These are phyloP conservation scores for Fragilaria crotonensis DNA, from an alignment of 108 stramenopile species.

Conservation along the genomic window DNA sequence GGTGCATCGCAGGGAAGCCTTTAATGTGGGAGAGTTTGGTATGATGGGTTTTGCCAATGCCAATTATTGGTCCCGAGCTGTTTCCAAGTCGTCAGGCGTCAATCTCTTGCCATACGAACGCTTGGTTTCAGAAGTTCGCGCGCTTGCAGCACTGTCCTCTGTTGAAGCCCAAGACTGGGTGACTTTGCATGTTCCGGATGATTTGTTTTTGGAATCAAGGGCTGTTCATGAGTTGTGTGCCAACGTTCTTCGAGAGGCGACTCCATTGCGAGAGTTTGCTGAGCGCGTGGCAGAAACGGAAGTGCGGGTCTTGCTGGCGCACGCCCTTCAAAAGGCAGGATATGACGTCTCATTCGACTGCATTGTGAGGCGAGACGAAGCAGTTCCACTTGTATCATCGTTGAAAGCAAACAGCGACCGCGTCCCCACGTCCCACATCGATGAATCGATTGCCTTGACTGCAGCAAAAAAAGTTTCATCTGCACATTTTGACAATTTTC, in stretches of 20 bases:
- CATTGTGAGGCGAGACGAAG: too few species aligned
- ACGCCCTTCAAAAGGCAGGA: constrained; percentile 20
- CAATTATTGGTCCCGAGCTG: constrained; percentile 36
- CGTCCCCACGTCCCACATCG: too few species aligned
- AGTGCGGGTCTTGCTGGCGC: constrained; percentile 12
- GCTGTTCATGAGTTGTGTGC: constrained; percentile 21
- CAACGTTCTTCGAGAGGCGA: background rate
- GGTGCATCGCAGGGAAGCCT: constrained; percentile 38
- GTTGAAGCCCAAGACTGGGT: background rate
- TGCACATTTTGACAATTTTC: constrained; percentile 23
- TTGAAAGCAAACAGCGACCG: too few species aligned
- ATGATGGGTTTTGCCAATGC: constrained; percentile 45
- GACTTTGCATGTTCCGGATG: background rate
- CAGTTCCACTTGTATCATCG: too few species aligned
- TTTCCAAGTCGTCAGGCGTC: background rate
- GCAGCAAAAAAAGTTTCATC: constrained; percentile 24
- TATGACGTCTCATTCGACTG: too few species aligned
- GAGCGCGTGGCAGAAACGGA: constrained; percentile 20
- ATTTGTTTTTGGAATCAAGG: constrained; percentile 12
- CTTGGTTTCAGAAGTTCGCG: too few species aligned
- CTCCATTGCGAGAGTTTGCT: constrained; percentile 17
- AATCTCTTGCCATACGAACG: background rate
- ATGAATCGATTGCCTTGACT: constrained; percentile 15
- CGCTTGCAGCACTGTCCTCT: too few species aligned
- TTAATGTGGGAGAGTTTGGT: constrained; percentile 33